These are phyloP conservation scores for Coleophoma eucalyptorum DNA, from an alignment of 2,329 filamentous ascomycete species.

Conservation along the genomic window DNA sequence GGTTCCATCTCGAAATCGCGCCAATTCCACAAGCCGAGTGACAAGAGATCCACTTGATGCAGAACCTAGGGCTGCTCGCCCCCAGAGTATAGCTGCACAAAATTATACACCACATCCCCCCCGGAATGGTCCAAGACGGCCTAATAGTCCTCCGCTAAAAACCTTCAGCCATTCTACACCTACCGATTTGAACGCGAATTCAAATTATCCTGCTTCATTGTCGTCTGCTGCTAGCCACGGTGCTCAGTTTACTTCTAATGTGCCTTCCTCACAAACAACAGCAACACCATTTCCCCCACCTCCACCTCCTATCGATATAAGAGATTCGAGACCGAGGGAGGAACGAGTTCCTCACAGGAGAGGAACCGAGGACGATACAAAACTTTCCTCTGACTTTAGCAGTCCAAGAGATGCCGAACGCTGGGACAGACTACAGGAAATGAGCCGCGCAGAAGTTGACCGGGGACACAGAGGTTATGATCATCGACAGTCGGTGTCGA, in stretches of 20 bases:
- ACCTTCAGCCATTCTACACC: background rate
- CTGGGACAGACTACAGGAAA: conserved; percentile 2
- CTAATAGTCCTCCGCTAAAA: background rate
- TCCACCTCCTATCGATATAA: background rate
- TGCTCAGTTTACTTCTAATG: background rate
- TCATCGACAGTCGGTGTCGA: background rate
- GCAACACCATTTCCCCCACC: conserved; percentile 1
- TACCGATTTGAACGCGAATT: background rate
- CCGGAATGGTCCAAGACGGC: background rate
- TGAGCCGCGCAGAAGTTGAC: background rate
- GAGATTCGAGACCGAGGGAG: background rate
- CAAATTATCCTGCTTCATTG: background rate
- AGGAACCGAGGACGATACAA: background rate
- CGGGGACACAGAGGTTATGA: background rate
- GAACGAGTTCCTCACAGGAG: background rate
- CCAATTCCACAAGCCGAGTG: conserved; percentile 19
- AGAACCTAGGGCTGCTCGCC: conserved; percentile 12
- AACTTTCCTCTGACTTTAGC: background rate
- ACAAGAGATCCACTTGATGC: background rate
- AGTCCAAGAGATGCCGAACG: conserved; percentile 2
- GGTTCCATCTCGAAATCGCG: conserved; percentile 8
- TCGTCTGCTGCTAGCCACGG: background rate
- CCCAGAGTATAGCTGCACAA: conserved; percentile 4
- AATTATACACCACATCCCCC: background rate
- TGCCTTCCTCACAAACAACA: background rate